phyloP scores from a whole-genome alignment of 1,284 basidiomycete genomes.

The Apiotrichum porosum region DNA sequence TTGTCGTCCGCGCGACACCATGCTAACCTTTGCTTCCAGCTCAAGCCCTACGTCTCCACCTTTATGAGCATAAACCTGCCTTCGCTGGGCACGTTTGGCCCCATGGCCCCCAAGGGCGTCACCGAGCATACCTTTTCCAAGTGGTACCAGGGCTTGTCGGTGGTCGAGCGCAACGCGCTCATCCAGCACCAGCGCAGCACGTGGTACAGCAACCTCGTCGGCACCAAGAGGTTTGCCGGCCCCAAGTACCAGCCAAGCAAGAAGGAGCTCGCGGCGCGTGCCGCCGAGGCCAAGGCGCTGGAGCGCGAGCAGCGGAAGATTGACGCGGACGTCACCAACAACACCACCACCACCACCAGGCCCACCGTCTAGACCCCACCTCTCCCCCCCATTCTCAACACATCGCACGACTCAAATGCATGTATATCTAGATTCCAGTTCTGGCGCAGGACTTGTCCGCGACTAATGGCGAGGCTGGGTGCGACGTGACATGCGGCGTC shows the following conservation, averaged over 20 bases:
- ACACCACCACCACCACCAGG: neutral
- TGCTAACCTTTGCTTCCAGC: slow-evolving; percentile 30
- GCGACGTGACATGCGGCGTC: too few species aligned
- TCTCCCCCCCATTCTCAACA: too few species aligned
- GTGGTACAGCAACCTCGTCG: slow-evolving; percentile 35
- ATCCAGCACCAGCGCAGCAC: slow-evolving; percentile 37
- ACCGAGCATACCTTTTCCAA: slow-evolving; percentile 19
- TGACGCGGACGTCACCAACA: too few species aligned
- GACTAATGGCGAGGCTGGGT: too few species aligned
- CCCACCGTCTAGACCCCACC: too few species aligned
- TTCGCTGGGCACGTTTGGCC: slow-evolving; percentile 17
- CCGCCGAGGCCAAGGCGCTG: slow-evolving; percentile 13
- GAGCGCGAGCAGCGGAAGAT: too few species aligned
- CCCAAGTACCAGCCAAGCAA: slow-evolving; percentile 1
- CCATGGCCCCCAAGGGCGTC: slow-evolving; percentile 5
- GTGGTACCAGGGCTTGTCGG: slow-evolving; percentile 27
- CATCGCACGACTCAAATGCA: too few species aligned
- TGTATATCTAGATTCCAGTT: too few species aligned
- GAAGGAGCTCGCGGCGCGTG: slow-evolving; percentile 9
- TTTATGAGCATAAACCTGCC: slow-evolving; percentile 5
- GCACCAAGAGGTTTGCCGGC: slow-evolving; percentile 14
- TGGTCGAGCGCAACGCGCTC: slow-evolving; percentile 34
- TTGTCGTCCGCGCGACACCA: too few species aligned
- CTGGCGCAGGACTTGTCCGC: too few species aligned
- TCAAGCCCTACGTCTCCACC: slow-evolving; percentile 52